Percentiles rank a stretch among this genome's conserved stretches.
phyloP scores from a whole-genome alignment of 495 filamentous ascomycete species.

The Podospora bellae-mahoneyi region DNA sequence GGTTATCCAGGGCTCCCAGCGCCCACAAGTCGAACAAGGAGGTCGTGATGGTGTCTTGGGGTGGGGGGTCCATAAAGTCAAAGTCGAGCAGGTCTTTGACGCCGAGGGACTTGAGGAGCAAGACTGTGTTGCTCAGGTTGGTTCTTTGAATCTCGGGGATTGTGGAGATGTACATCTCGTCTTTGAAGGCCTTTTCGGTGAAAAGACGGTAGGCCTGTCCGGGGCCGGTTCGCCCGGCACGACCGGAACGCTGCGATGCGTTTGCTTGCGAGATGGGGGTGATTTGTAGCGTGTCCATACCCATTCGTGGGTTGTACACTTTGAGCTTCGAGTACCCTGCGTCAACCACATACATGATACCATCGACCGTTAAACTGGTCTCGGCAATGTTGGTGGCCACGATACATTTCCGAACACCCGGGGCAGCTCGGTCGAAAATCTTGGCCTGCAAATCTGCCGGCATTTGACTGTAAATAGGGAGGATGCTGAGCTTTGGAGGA shows the following conservation, averaged over 20 bases:
- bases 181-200: constrained; percentile 91
- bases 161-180: constrained; percentile 95
- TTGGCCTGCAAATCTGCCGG: constrained; percentile 96
- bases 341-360: constrained; percentile 99
- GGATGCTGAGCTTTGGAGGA: constrained; percentile 88
- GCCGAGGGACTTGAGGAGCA: constrained; percentile 90
- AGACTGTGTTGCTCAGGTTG: constrained; percentile 89
- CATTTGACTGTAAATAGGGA: constrained; percentile 99
- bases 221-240: constrained; percentile 91
- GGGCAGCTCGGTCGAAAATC: constrained; percentile 88
- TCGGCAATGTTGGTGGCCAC: constrained; percentile 99
- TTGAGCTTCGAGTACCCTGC: constrained; percentile 95
- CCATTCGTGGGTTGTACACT: constrained; percentile 97
- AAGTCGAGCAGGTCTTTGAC: constrained; percentile 96
- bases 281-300: constrained; percentile 98
- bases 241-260: constrained; percentile 85
- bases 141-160: constrained; percentile 98
- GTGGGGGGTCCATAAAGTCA: constrained; percentile 98
- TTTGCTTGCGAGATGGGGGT: constrained; percentile 98
- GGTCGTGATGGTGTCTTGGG: constrained; percentile 96
- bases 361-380: constrained; percentile 96
- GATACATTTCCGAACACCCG: constrained; percentile 93
- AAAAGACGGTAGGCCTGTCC: constrained; percentile 94
- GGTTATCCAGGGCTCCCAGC: constrained; percentile 85
- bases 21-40: constrained; percentile 98